Evolutionary conservation across 1,284 basidiomycete species (phyloP), one percentile per base, ranked within the genome.

Genomic region (Stygiomarasmius scandens): DNA sequence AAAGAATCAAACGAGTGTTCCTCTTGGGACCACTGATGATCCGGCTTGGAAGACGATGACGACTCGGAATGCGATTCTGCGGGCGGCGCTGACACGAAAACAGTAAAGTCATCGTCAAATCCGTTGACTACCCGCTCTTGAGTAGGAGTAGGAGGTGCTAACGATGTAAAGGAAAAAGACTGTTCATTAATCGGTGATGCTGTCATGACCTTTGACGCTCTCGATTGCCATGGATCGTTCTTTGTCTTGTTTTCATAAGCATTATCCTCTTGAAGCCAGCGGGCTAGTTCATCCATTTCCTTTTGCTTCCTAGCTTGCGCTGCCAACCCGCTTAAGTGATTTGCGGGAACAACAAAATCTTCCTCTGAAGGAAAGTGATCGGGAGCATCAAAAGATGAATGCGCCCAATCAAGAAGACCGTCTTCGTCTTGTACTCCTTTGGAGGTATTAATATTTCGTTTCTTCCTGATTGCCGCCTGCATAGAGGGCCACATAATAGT

Each of bases 401-500:
- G 63, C 24, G 72, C 71, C 71, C 69, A 73, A 58, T 71, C 69
- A 49, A 75, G 67, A 24, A 71, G 67, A 29, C 70, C 69, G 19
- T 66, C 63, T 32, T 27, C 50, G 66, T 60, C 14, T 19, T 41
- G 38, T 41, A 41, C 4, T 41, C 38, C 38, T 41, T 41, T 41
- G 8, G 38, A 41, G 4, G 38, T 4, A 41, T 19, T 4, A 19
- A 16, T 8, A 41, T 41, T 41, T 65, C 71, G 60, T 71, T 69
- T 55, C 71, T 41, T 11, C 55, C 67, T 70, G 11, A 69, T 66
- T 49, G 71, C 79, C 14, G 82, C 70, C 47, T 71, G 65, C 81
- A 93, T 85, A 0, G 86, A 86, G 2, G 90, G 87, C 90, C 90
- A 93, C 87, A 93, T 91, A 63, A 93, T 85, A 0, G 90, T 91